Evolutionary conservation across 2,329 filamentous ascomycete species (phyloP).

Genomic region (Mycosphaerella arachidis): DNA sequence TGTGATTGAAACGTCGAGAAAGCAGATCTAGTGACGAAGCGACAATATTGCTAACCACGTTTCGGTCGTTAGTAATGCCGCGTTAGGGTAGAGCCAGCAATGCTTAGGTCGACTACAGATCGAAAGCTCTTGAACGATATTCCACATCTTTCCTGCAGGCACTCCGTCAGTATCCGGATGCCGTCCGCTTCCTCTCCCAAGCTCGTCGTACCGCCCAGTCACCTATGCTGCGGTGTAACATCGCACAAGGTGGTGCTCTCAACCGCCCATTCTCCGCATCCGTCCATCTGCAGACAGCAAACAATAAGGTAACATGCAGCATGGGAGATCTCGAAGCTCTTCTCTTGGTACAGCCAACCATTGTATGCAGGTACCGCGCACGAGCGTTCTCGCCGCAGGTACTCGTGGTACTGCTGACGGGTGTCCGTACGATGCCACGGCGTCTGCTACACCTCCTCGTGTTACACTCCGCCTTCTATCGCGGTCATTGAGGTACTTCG

Average conservation of each 20-base stretch:
- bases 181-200: neutral
- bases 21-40: too few relatives aligned
- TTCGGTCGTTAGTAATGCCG: too few relatives aligned
- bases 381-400: neutral
- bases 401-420: neutral
- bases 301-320: neutral
- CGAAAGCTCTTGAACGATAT: too few relatives aligned
- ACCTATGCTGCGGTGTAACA: neutral
- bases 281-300: neutral
- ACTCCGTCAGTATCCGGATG: too few relatives aligned
- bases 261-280: neutral
- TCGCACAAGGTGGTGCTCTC: neutral
- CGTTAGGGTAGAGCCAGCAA: too few relatives aligned
- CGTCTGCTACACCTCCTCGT: neutral
- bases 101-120: too few relatives aligned
- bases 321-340: neutral
- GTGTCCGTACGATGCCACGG: neutral
- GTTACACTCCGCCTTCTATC: too few relatives aligned
- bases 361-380: neutral
- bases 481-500: too few relatives aligned
- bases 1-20: too few relatives aligned
- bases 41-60: too few relatives aligned
- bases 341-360: neutral
- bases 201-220: neutral
- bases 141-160: too few relatives aligned